Evolutionary conservation across 768 basidiomycete genomes (phyloP).

Genomic region (Termitomyces heimii): DNA sequence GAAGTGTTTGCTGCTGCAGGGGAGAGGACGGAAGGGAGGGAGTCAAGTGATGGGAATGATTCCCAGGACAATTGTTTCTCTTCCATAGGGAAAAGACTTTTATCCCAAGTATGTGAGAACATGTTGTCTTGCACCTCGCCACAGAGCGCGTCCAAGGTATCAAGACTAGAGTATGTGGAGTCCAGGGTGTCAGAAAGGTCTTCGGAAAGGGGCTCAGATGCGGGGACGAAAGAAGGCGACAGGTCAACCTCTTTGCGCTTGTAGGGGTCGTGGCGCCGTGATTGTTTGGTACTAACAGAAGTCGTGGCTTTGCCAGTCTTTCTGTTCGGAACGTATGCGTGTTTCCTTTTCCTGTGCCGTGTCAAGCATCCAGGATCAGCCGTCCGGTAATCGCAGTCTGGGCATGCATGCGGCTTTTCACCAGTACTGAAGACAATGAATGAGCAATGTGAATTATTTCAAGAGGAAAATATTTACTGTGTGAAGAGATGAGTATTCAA

Average conservation of each 20-base stretch:
- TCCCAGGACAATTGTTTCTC: neutral
- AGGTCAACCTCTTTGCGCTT: neutral
- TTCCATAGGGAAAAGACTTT: neutral
- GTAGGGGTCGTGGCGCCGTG: slow-evolving; percentile 1
- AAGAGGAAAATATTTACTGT: slow-evolving; percentile 18
- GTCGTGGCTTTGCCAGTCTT: neutral
- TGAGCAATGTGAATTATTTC: neutral
- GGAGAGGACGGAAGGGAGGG: neutral
- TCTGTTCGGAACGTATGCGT: slow-evolving; percentile 16
- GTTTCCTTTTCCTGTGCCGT: slow-evolving; percentile 24
- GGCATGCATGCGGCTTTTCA: slow-evolving; percentile 20
- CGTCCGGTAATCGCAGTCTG: slow-evolving; percentile 20
- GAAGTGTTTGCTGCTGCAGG: neutral
- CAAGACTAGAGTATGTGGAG: neutral
- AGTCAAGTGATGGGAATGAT: neutral
- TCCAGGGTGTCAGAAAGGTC: neutral
- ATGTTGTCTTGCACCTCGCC: neutral
- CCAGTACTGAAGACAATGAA: slow-evolving; percentile 18
- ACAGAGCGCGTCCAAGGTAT: neutral
- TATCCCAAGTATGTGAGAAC: slow-evolving; percentile 4
- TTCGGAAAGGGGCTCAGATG: neutral
- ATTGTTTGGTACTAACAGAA: neutral
- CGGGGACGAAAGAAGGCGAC: neutral
- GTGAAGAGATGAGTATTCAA: slow-evolving; percentile 24
- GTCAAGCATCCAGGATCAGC: slow-evolving; percentile 24